Conservation (phyloP, 495 filamentous ascomycete genomes). For the Astrothelium subdiscretum region DNA sequence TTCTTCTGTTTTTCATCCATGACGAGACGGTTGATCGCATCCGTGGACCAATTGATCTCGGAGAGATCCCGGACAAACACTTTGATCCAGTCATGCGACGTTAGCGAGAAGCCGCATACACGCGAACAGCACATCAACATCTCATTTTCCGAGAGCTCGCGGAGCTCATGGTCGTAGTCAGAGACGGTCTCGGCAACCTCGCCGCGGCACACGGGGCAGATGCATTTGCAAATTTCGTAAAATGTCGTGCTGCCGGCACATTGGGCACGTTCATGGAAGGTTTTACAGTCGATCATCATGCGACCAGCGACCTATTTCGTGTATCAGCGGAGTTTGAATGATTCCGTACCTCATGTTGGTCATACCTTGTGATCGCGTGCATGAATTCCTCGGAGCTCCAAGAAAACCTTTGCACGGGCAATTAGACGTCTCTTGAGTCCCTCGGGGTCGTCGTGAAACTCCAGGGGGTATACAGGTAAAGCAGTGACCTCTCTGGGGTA, state of each 20-base stretch:
- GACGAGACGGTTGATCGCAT: conserved; percentile 64
- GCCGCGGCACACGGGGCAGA: conserved; percentile 36
- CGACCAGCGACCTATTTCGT: conserved; percentile 71
- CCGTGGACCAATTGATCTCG: conserved; percentile 68
- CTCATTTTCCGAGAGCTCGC: conserved; percentile 70
- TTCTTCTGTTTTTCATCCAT: conserved; percentile 62
- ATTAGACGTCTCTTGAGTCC: conserved; percentile 53
- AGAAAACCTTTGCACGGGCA: conserved; percentile 75
- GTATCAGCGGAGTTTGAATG: conserved; percentile 53
- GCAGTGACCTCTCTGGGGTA: conserved; percentile 69
- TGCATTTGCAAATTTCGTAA: conserved; percentile 37
- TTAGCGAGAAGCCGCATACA: conserved; percentile 74
- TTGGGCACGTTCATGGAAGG: conserved; percentile 73
- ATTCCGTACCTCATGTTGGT: conserved; percentile 74
- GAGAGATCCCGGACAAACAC: conserved; percentile 73
- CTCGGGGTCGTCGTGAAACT: conserved; percentile 65
- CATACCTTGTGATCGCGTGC: conserved; percentile 71
- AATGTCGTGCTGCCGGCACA: conserved; percentile 43
- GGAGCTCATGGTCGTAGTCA: conserved; percentile 27
- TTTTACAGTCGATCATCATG: conserved; percentile 79
- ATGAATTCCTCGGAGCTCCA: conserved; percentile 65
- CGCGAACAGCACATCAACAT: conserved; percentile 74
- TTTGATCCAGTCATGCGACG: conserved; percentile 79
- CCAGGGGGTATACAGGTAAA: conserved; percentile 61
- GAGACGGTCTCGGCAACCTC: conserved; percentile 24